Base-by-base conservation (phyloP, 2,329 filamentous ascomycete species). In the Alternaria atra region DNA sequence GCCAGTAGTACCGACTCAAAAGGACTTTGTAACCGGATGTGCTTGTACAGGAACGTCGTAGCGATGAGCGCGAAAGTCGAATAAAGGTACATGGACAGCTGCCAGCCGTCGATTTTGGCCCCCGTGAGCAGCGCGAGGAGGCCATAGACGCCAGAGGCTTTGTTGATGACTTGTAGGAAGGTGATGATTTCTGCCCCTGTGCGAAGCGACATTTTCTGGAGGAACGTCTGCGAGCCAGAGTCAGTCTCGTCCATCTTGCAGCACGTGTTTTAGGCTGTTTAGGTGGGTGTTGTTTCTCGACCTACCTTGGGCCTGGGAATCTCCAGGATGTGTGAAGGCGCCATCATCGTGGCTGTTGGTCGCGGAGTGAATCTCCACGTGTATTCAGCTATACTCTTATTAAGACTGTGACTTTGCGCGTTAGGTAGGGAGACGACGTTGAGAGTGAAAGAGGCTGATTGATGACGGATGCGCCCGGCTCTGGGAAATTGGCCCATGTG, bases 1-100 rank as follows among this genome's bases (percentile, higher is more conserved):
- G 93, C 92, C 53, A 97, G 87, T 2, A 89, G 87, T 27, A 97
- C 84, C 70, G 89, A 91, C 73, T 96, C 89, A 58, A 97, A 87
- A 1, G 93, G 91, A 30, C 86, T 89, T 73, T 92, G 90, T 71
- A 87, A 86, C 66, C 91, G 90, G 76, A 97, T 92, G 76, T 95
- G 90, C 50, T 91, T 91, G 72, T 91, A 86, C 48, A 97, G 89
- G 71, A 88, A 86, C 52, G 87, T 84, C 68, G 92, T 86, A 46
- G 91, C 80, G 65, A 85, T 83, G 65, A 97, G 87, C 29, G 91
- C 86, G 64, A 87, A 71, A 63, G 95, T 85, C 27, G 91, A 95
- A 84, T 97, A 97, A 50, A 97, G 85, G 84, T 97, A 97, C 85
- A 96, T 95, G 59, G 91, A 91, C 58, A 97, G 86, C 80, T 97